Conservation (phyloP, 805 yeast genomes). For the Nakazawaea siamensis region DNA sequence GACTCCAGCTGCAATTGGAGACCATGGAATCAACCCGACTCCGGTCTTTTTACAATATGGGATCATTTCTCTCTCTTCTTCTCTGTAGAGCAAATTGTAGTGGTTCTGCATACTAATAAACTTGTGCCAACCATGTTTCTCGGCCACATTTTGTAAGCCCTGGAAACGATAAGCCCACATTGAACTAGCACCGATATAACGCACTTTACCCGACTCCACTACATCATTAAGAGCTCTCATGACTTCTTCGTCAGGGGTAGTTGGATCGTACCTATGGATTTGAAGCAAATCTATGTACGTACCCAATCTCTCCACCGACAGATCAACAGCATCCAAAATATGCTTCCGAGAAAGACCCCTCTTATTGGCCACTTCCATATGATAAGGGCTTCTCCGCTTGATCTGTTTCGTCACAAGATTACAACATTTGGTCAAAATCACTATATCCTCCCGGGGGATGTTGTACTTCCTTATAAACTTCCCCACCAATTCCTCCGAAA, state of each 20-base stretch:
- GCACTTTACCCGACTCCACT: constrained; percentile 32
- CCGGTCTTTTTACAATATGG: constrained; percentile 42
- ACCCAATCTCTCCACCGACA: constrained; percentile 35
- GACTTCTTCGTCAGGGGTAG: constrained; percentile 40
- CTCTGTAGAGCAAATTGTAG: constrained; percentile 48
- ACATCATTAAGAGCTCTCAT: constrained; percentile 49
- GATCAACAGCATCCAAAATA: constrained; percentile 33
- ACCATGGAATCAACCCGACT: constrained; percentile 52
- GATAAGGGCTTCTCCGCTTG: neutral
- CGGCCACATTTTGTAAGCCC: constrained; percentile 46
- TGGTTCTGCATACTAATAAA: constrained; percentile 51
- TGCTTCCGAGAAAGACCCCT: constrained; percentile 36
- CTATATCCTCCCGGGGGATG: constrained; percentile 20
- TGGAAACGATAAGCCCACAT: constrained; percentile 49
- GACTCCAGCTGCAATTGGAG: constrained; percentile 48
- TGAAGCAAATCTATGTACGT: constrained; percentile 45
- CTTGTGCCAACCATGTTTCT: constrained; percentile 43
- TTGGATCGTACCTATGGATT: constrained; percentile 44
- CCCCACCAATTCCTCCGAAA: constrained; percentile 18
- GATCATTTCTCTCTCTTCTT: constrained; percentile 57
- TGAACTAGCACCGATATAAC: constrained; percentile 56
- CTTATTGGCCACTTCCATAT: constrained; percentile 23
- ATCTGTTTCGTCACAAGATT: constrained; percentile 12
- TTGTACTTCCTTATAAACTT: constrained; percentile 18
- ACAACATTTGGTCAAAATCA: constrained; percentile 19